Evolutionary conservation across 352 stramenopile species (phyloP).

Genomic region (Thraustotheca clavata): DNA sequence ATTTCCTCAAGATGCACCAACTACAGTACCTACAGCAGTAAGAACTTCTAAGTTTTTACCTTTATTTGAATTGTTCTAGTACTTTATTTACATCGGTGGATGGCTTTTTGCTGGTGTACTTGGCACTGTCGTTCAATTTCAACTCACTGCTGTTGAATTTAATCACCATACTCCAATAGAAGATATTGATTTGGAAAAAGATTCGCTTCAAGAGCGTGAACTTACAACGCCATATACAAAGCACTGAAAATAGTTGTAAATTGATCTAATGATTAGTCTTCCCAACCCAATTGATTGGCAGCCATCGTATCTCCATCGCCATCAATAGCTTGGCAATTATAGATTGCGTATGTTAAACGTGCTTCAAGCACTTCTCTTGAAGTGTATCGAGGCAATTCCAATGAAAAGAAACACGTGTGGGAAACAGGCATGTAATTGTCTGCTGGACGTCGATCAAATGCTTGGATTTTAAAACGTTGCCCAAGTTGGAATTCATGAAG

Average conservation of each 20-base stretch:
- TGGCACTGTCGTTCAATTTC: conserved; percentile 6
- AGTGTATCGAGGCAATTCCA: conserved; percentile 93
- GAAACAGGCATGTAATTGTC: conserved; percentile 92
- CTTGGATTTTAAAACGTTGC: conserved; percentile 89
- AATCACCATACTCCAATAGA: not conserved
- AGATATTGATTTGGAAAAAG: conserved; percentile 16
- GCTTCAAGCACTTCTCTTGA: conserved; percentile 55
- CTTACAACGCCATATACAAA: too few species aligned
- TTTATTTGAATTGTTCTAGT: not conserved
- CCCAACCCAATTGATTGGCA: conserved; percentile 73
- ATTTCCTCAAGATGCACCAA: not conserved
- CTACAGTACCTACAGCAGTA: not conserved
- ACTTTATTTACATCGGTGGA: conserved; percentile 16
- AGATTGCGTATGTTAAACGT: conserved; percentile 88
- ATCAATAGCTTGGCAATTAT: conserved; percentile 92
- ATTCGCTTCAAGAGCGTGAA: too few species aligned
- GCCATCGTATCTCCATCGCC: conserved; percentile 68
- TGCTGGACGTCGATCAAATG: conserved; percentile 57
- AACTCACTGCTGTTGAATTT: not conserved
- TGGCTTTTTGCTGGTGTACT: conserved; percentile 1
- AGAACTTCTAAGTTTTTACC: not conserved
- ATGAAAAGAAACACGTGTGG: conserved; percentile 98
- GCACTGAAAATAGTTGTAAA: too few species aligned
- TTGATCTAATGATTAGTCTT: conserved; percentile 39
- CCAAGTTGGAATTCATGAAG: conserved; percentile 78